Conservation (phyloP, 78 protist genomes). For the Dictyostelium brefeldianum region DNA sequence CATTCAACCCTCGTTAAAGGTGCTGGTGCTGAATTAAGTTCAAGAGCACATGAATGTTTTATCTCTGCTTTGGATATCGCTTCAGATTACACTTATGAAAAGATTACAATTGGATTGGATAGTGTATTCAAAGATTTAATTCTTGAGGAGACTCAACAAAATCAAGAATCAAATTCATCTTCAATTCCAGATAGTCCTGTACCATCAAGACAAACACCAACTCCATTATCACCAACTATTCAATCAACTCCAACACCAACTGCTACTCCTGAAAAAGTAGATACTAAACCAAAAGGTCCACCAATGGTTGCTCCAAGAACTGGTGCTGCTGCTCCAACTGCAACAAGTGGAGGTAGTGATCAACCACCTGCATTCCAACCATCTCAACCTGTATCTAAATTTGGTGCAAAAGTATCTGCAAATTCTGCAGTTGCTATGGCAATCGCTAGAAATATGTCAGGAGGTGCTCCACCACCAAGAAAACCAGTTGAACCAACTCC, state of each 20-base stretch:
- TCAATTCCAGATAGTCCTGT: conserved; percentile 13
- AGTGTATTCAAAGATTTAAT: conserved; percentile 72
- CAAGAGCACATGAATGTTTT: conserved; percentile 76
- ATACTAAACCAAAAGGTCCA: conserved; percentile 26
- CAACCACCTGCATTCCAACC: background rate
- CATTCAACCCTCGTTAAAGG: conserved; percentile 63
- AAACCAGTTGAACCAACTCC: conserved; percentile 48
- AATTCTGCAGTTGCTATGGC: conserved; percentile 69
- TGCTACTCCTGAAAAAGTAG: background rate
- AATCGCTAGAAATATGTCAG: conserved; percentile 40
- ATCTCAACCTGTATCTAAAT: conserved; percentile 19
- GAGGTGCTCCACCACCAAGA: conserved; percentile 58
- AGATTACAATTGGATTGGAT: conserved; percentile 65
- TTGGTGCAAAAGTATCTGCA: conserved; percentile 32
- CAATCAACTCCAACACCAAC: background rate
- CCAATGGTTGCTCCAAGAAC: conserved; percentile 33
- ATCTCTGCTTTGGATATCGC: conserved; percentile 71
- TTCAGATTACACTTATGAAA: conserved; percentile 80
- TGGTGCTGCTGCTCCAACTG: conserved; percentile 61
- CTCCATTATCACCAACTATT: background rate
- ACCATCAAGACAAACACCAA: conserved; percentile 16
- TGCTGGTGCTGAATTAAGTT: conserved; percentile 82
- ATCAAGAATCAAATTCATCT: background rate
- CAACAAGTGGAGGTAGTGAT: background rate
- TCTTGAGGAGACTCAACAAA: conserved; percentile 20